Evolutionary conservation across 2,329 filamentous ascomycete genomes (phyloP).

Genomic region (Aspergillus bombycis): DNA sequence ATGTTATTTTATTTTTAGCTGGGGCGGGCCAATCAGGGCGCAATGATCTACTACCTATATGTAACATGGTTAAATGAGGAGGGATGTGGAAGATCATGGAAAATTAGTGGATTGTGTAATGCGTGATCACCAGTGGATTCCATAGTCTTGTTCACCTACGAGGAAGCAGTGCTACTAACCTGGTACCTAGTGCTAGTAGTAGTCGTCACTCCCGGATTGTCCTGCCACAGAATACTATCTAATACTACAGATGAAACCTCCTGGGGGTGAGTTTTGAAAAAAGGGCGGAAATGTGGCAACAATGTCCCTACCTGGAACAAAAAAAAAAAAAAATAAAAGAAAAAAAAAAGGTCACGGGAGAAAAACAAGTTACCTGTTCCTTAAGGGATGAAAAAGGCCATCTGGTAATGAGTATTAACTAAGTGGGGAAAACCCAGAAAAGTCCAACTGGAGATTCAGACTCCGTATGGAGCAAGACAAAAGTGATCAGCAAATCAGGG

Average conservation of each 20-base stretch:
- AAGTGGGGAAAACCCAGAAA: constrained; percentile 21
- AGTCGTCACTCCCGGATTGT: background rate
- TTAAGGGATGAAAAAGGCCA: background rate
- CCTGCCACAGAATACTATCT: background rate
- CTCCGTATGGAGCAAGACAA: constrained; percentile 14
- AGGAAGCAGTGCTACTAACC: too few species aligned
- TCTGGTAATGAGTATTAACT: constrained; percentile 19
- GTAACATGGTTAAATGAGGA: constrained; percentile 26
- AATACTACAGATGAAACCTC: background rate
- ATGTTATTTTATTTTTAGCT: constrained; percentile 27
- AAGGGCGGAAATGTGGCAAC: constrained; percentile 1
- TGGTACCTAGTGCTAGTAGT: background rate
- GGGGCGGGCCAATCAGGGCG: constrained; percentile 18
- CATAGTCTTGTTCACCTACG: background rate
- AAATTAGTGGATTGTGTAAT: constrained; percentile 12
- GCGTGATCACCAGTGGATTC: constrained; percentile 11
- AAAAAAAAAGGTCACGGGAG: background rate
- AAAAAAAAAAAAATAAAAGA: constrained; percentile 4
- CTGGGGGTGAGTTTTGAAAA: background rate
- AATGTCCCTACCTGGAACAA: background rate
- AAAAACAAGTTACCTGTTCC: constrained; percentile 3
- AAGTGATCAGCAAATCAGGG: constrained; percentile 23
- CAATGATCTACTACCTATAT: constrained; percentile 27
- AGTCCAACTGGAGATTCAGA: constrained; percentile 19
- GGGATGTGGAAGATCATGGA: constrained; percentile 23